Percentiles rank a stretch among this genome's conserved stretches.
Conservation (phyloP, 208 protist species). For the Acanthamoeba castellanii region DNA sequence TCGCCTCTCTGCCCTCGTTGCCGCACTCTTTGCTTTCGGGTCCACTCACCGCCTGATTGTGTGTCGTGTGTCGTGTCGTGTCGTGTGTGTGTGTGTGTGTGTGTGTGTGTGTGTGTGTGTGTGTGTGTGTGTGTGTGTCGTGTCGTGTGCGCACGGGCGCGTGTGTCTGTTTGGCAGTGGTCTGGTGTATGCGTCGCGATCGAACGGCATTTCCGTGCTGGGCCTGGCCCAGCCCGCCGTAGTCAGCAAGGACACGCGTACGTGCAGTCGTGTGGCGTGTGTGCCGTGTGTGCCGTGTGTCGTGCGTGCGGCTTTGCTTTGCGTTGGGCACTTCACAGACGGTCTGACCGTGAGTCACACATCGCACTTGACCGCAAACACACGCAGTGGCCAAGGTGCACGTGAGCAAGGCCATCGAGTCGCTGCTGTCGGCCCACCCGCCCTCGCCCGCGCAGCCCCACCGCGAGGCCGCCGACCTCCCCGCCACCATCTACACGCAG, state of each 20-base stretch:
- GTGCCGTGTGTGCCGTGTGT: too few species aligned
- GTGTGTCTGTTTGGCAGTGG: not conserved
- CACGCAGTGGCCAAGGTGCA: constrained; percentile 32
- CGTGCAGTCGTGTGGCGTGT: too few species aligned
- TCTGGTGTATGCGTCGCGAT: not conserved
- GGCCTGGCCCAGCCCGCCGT: not conserved
- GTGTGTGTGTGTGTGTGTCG: not conserved
- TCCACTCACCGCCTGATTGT: too few species aligned
- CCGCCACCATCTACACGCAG: not conserved
- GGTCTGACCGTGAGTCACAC: too few species aligned
- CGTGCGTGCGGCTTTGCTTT: too few species aligned
- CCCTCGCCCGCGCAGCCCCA: not conserved
- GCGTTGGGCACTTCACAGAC: too few species aligned
- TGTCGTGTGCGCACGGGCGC: too few species aligned
- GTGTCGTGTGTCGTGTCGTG: not conserved
- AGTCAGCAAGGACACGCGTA: not conserved
- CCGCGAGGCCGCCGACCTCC: not conserved
- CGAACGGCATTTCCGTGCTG: not conserved
- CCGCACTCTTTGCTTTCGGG: not conserved
- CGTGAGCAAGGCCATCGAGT: constrained; percentile 2
- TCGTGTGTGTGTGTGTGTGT: too few species aligned
- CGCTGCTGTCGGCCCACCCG: not conserved
- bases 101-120: too few species aligned
- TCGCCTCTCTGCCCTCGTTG: not conserved
- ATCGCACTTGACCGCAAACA: too few species aligned